Percentiles rank a stretch among this genome's conserved stretches.
Evolutionary conservation across 257 asterid species (phyloP).

Genomic region (Apocynum venetum): DNA sequence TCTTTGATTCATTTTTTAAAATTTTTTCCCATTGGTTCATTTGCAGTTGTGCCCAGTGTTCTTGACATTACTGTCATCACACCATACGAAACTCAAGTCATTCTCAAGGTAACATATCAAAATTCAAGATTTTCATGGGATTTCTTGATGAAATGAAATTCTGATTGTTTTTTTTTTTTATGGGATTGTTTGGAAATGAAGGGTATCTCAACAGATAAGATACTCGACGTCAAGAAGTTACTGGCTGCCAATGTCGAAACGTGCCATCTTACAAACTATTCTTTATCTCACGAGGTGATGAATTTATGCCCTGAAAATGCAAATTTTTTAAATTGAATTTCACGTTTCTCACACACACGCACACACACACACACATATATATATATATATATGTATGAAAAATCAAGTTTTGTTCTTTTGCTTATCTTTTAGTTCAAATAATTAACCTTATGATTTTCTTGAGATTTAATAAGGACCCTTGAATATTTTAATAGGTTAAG

Average conservation of each 20-base stretch:
- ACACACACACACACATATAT: too few relatives aligned
- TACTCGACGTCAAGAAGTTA: conserved; percentile 84
- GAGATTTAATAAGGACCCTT: too few relatives aligned
- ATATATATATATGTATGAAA: too few relatives aligned
- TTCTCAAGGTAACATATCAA: conserved; percentile 59
- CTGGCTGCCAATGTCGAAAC: conserved; percentile 75
- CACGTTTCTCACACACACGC: too few relatives aligned
- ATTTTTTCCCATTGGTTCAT: background rate
- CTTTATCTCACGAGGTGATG: conserved; percentile 83
- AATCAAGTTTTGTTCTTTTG: too few relatives aligned
- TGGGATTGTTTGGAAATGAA: conserved; percentile 19
- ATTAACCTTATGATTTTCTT: too few relatives aligned
- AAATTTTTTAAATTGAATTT: too few relatives aligned
- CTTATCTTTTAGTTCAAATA: too few relatives aligned
- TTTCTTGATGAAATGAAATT: too few relatives aligned
- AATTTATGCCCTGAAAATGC: too few relatives aligned
- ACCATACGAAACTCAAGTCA: conserved; percentile 75
- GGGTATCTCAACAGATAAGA: conserved; percentile 97
- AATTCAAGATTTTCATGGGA: too few relatives aligned
- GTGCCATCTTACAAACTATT: conserved; percentile 80
- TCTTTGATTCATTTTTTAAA: background rate
- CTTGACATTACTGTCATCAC: conserved; percentile 71
- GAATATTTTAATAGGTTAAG: conserved; percentile 47
- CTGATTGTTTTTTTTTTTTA: background rate
- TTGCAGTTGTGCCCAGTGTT: conserved; percentile 77